Conservation (phyloP, 2,329 filamentous ascomycete species). For the Cladosporium sp. region DNA sequence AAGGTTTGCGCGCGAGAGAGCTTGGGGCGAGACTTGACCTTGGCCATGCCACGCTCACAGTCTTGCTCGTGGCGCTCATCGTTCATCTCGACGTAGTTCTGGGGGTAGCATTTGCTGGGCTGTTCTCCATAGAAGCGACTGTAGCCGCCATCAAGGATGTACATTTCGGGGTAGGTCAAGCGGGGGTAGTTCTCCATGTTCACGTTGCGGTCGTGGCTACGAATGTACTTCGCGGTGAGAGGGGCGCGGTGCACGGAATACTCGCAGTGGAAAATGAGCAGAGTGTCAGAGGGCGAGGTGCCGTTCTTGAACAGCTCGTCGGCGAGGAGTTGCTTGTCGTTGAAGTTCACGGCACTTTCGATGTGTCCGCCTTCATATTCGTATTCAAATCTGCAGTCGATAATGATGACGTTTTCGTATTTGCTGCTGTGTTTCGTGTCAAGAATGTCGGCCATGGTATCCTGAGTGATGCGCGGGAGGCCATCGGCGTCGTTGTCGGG, state of each 20-base stretch:
- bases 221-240: constrained; percentile 90
- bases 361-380: constrained; percentile 97
- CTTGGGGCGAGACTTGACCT: constrained; percentile 82
- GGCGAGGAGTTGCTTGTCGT: constrained; percentile 85
- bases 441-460: constrained; percentile 78
- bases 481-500: constrained; percentile 74
- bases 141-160: constrained; percentile 94
- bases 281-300: constrained; percentile 61
- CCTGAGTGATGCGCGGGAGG: constrained; percentile 77
- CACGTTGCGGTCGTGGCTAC: constrained; percentile 75
- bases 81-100: constrained; percentile 95
- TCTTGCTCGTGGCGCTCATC: constrained; percentile 85
- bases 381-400: constrained; percentile 98
- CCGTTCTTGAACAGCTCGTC: constrained; percentile 63
- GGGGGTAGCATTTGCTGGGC: constrained; percentile 76
- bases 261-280: constrained; percentile 94
- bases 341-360: constrained; percentile 87
- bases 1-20: constrained; percentile 86
- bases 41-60: constrained; percentile 90
- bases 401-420: constrained; percentile 76
- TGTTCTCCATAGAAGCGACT: constrained; percentile 83
- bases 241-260: constrained; percentile 95
- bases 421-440: constrained; percentile 72
- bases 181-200: constrained; percentile 83
- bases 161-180: constrained; percentile 93